Evolutionary conservation across 2,329 filamentous ascomycete species (phyloP).

Genomic region (Neonectria sp.): DNA sequence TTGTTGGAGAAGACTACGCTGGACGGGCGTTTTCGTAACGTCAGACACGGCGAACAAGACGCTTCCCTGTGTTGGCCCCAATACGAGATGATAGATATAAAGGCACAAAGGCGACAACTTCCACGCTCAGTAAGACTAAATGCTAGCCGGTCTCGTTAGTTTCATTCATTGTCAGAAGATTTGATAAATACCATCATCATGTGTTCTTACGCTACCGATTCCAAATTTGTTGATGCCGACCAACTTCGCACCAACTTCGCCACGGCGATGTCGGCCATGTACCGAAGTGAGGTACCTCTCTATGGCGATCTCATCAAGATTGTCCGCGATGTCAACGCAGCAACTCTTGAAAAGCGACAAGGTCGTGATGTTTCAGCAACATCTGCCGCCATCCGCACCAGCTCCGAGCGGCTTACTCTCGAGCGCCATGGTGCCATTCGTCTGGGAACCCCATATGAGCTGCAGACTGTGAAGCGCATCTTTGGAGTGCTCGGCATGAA

Average conservation of each 20-base stretch:
- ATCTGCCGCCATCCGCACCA: not conserved
- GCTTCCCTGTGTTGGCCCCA: too few species aligned
- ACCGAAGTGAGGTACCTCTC: constrained; percentile 49
- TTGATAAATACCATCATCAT: too few species aligned
- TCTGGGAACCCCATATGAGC: constrained; percentile 59
- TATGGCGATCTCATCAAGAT: constrained; percentile 49
- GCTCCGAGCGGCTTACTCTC: constrained; percentile 19
- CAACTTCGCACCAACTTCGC: not conserved
- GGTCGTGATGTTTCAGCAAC: not conserved
- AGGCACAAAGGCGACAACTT: too few species aligned
- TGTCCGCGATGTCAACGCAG: constrained; percentile 41
- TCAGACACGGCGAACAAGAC: too few species aligned
- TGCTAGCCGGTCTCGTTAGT: too few species aligned
- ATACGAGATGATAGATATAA: too few species aligned
- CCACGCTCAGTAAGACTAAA: too few species aligned
- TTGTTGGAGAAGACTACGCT: too few species aligned
- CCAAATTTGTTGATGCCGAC: not conserved
- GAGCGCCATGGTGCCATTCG: constrained; percentile 64
- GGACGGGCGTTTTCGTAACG: too few species aligned
- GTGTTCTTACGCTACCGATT: not conserved
- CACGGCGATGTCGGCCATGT: constrained; percentile 50
- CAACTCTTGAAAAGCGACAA: not conserved
- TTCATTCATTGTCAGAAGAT: too few species aligned
- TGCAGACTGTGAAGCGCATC: constrained; percentile 58
- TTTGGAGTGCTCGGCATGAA: constrained; percentile 64